phyloP scores from a whole-genome alignment of 352 stramenopile species.

The Halophytophthora batemanensis region DNA sequence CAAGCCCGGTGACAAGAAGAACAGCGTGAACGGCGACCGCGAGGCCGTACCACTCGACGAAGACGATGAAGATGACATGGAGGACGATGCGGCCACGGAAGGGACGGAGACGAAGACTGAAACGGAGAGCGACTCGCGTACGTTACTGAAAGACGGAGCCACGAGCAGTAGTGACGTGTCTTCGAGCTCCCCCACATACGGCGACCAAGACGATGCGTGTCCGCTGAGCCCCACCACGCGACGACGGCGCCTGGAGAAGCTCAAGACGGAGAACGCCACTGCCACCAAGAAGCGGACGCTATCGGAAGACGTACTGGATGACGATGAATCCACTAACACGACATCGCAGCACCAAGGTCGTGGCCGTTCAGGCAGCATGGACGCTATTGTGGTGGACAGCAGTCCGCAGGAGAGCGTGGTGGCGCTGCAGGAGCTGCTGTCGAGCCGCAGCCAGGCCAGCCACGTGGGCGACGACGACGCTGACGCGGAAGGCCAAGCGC shows the following conservation, averaged over 20 bases:
- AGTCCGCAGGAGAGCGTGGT: constrained; percentile 59
- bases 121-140: constrained; percentile 26
- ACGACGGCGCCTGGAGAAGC: constrained; percentile 18
- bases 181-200: constrained; percentile 12
- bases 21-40: constrained; percentile 5
- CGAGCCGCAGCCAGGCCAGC: constrained; percentile 18
- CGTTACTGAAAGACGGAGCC: constrained; percentile 10
- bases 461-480: constrained; percentile 14
- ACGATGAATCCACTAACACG: constrained; percentile 2
- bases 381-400: constrained; percentile 32
- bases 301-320: neutral
- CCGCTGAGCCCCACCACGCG: constrained; percentile 17
- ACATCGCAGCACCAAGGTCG: neutral
- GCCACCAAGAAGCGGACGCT: neutral
- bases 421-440: constrained; percentile 46
- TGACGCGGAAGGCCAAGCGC: constrained; percentile 16
- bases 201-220: constrained; percentile 8
- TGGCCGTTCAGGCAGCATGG: constrained; percentile 20
- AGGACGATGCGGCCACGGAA: constrained; percentile 18
- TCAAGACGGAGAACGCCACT: constrained; percentile 4
- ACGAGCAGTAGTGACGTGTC: constrained; percentile 6
- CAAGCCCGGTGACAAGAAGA: constrained; percentile 16
- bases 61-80: constrained; percentile 12
- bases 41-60: neutral
- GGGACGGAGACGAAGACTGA: constrained; percentile 39